Evolutionary conservation across 495 filamentous ascomycete genomes (phyloP).

Genomic region (Hypoxylon rickii): DNA sequence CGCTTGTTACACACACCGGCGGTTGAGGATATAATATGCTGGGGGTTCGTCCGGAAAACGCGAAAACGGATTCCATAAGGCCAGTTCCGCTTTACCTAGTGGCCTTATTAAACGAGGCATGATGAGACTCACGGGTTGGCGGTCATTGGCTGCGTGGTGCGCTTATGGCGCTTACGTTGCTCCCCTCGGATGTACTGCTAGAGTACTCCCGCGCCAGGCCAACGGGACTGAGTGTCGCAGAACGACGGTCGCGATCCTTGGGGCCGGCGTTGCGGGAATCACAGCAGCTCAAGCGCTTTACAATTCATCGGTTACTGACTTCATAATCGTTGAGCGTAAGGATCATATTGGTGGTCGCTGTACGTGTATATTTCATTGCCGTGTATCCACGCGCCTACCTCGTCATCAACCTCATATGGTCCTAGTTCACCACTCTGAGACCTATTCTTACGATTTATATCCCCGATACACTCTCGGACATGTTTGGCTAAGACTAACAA

Average conservation of each 20-base stretch:
- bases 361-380: constrained; percentile 1
- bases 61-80: background rate
- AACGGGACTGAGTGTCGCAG: constrained; percentile 33
- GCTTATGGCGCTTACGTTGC: constrained; percentile 21
- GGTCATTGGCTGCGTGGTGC: constrained; percentile 16
- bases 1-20: background rate
- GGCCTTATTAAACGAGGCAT: background rate
- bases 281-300: constrained; percentile 71
- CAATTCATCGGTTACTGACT: constrained; percentile 68
- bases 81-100: no score
- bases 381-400: background rate
- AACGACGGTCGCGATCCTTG: constrained; percentile 54
- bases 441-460: no score
- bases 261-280: constrained; percentile 69
- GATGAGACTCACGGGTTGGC: constrained; percentile 21
- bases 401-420: no score
- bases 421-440: no score
- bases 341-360: constrained; percentile 64
- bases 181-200: constrained; percentile 10
- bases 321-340: constrained; percentile 71
- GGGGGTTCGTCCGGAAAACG: background rate
- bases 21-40: background rate
- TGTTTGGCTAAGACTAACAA: background rate
- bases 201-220: background rate
- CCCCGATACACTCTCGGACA: background rate